Evolutionary conservation across 2,329 filamentous ascomycete genomes (phyloP).

Genomic region (Cladosporium austrohemisphaericum): DNA sequence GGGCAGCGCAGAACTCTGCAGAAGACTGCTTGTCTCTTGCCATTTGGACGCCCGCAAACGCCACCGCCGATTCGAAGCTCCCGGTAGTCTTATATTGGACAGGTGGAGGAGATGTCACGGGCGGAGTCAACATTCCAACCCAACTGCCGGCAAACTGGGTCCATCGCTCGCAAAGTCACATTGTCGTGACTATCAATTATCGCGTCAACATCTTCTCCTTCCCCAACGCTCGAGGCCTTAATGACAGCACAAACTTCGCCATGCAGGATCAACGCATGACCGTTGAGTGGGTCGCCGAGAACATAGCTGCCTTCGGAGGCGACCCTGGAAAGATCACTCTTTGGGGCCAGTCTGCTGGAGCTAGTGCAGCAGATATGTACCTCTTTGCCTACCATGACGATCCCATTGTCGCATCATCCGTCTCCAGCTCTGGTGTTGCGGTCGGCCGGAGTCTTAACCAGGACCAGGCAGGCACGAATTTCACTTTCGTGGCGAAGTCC

Average conservation of each 20-base stretch:
- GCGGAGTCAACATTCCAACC: conserved; percentile 5
- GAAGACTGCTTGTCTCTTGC: conserved; percentile 38
- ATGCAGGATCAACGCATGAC: conserved; percentile 53
- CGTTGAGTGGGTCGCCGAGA: conserved; percentile 50
- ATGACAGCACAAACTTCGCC: conserved; percentile 44
- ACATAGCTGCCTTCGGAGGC: conserved; percentile 53
- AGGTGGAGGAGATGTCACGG: conserved; percentile 9
- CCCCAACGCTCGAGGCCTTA: conserved; percentile 33
- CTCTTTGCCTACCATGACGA: neutral
- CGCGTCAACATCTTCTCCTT: conserved; percentile 43
- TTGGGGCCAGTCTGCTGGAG: conserved; percentile 30
- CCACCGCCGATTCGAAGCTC: conserved; percentile 4
- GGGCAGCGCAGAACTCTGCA: conserved; percentile 9
- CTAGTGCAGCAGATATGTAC: conserved; percentile 23
- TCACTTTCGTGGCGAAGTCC: conserved; percentile 36
- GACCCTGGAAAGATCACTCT: conserved; percentile 28
- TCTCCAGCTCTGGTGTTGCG: conserved; percentile 1
- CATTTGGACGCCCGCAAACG: conserved; percentile 33
- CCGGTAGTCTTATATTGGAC: conserved; percentile 9
- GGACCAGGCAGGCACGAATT: conserved; percentile 34
- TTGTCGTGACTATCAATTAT: conserved; percentile 44
- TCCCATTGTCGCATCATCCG: neutral
- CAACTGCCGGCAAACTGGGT: conserved; percentile 7
- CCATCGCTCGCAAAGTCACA: conserved; percentile 32
- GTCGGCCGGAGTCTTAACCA: neutral